Evolutionary conservation across 345 rosid species (phyloP).

Genomic region (Erucastrum elatum): DNA sequence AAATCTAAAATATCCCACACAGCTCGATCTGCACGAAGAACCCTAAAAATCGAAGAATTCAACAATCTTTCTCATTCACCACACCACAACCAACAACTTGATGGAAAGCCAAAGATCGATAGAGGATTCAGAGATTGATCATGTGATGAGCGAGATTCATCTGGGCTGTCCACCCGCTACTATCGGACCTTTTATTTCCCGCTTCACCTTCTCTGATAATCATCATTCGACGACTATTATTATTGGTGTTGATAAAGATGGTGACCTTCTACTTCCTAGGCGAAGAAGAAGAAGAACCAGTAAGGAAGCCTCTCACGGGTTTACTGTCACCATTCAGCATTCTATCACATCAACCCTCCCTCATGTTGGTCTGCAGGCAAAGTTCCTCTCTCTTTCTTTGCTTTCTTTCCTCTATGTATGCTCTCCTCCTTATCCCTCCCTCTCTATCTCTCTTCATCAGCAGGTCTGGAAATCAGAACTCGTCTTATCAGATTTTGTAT

Average conservation of each 20-base stretch:
- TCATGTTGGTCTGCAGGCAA: conserved; percentile 81
- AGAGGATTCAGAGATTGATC: conserved; percentile 36
- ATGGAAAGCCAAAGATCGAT: not conserved
- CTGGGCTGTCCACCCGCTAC: conserved; percentile 70
- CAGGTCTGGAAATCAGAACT: conserved; percentile 94
- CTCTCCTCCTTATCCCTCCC: not conserved
- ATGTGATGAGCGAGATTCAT: conserved; percentile 90
- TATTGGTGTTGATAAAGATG: conserved; percentile 67
- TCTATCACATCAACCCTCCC: conserved; percentile 74
- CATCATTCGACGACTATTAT: conserved; percentile 4
- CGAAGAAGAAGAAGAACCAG: conserved; percentile 48
- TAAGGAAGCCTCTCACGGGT: conserved; percentile 35
- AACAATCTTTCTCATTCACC: not conserved
- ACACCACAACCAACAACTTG: not conserved
- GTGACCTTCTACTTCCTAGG: conserved; percentile 76
- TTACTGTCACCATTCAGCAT: conserved; percentile 61
- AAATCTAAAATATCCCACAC: not conserved
- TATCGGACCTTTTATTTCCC: conserved; percentile 60
- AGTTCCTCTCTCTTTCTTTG: not conserved
- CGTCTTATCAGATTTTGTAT: conserved; percentile 68
- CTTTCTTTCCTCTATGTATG: not conserved
- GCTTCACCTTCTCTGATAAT: conserved; percentile 69
- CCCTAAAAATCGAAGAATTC: not conserved
- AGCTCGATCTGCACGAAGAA: not conserved
- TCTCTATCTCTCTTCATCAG: conserved; percentile 6